Evolutionary conservation across 2,329 filamentous ascomycete genomes (phyloP).

Genomic region (Sporothrix phasma): DNA sequence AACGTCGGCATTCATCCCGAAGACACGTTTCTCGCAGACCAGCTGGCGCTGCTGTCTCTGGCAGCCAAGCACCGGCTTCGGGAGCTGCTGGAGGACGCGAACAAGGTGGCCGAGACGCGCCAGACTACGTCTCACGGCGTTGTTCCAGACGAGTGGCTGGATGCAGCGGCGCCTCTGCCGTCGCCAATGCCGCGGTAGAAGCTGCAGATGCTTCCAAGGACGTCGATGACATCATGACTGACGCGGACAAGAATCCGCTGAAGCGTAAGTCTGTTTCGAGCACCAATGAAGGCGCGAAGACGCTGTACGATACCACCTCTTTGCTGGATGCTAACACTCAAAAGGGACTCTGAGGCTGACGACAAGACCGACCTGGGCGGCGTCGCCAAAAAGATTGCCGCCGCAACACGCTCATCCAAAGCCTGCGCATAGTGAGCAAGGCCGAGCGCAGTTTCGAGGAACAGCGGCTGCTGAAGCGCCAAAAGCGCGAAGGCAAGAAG

Average conservation of each 20-base stretch:
- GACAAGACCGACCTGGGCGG: constrained; percentile 21
- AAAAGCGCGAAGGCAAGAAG: constrained; percentile 50
- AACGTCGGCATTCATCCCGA: constrained; percentile 60
- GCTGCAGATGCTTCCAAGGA: constrained; percentile 26
- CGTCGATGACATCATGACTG: constrained; percentile 25
- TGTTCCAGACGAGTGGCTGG: constrained; percentile 65
- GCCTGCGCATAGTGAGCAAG: constrained; percentile 51
- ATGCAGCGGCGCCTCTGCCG: constrained; percentile 49
- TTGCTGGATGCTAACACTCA: constrained; percentile 10
- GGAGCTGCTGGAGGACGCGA: constrained; percentile 67
- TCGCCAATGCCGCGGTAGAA: neutral
- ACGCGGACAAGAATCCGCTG: constrained; percentile 37
- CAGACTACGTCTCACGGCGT: constrained; percentile 71
- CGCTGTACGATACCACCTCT: no score
- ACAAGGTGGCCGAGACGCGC: constrained; percentile 58
- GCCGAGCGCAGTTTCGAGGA: constrained; percentile 66
- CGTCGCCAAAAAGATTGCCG: constrained; percentile 30
- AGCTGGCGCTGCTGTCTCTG: constrained; percentile 72
- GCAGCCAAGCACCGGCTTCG: constrained; percentile 72
- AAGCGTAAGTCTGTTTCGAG: constrained; percentile 45
- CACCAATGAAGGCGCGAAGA: neutral
- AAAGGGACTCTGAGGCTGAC: constrained; percentile 36
- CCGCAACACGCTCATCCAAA: constrained; percentile 37
- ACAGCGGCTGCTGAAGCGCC: constrained; percentile 55
- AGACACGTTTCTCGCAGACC: constrained; percentile 67